These are phyloP conservation scores for Knoxia roxburghii DNA, from an alignment of 257 asterid genomes.

Conservation along the genomic window DNA sequence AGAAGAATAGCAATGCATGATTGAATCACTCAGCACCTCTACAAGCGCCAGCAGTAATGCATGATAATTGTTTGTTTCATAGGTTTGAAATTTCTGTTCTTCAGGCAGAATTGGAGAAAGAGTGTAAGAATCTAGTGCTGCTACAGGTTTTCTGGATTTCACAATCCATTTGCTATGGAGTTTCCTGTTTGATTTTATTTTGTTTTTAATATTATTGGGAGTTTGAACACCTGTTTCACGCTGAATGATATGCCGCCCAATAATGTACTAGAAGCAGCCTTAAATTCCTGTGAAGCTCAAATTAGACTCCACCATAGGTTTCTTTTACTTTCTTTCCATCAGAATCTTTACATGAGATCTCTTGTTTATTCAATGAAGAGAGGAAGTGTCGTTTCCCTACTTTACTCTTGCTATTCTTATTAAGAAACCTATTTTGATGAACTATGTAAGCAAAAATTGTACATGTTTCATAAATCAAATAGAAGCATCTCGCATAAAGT, in stretches of 20 bases:
- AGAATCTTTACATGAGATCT: no score
- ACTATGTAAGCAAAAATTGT: background rate
- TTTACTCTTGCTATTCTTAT: background rate
- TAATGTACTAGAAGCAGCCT: background rate
- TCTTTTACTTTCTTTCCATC: no score
- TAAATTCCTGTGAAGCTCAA: background rate
- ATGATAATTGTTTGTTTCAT: slow-evolving; percentile 5
- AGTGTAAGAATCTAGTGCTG: slow-evolving; percentile 67
- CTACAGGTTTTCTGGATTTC: slow-evolving; percentile 57
- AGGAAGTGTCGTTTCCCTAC: background rate
- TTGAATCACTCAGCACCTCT: slow-evolving; percentile 84
- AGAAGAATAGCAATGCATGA: slow-evolving; percentile 80
- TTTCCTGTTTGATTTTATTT: background rate
- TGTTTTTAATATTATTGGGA: background rate
- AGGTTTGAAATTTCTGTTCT: slow-evolving; percentile 61
- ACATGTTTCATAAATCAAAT: background rate
- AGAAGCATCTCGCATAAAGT: no score
- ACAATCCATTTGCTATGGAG: background rate
- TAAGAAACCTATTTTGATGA: background rate
- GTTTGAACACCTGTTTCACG: background rate
- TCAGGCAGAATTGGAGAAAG: slow-evolving; percentile 70
- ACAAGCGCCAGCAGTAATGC: slow-evolving; percentile 33
- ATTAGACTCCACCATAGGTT: background rate
- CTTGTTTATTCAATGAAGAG: no score
- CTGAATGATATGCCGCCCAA: background rate